A percentile compares a stretch with the other conserved stretches of the same genome.
Conservation (phyloP, 2,329 filamentous ascomycete species). For the Zopfia rhizophila region DNA sequence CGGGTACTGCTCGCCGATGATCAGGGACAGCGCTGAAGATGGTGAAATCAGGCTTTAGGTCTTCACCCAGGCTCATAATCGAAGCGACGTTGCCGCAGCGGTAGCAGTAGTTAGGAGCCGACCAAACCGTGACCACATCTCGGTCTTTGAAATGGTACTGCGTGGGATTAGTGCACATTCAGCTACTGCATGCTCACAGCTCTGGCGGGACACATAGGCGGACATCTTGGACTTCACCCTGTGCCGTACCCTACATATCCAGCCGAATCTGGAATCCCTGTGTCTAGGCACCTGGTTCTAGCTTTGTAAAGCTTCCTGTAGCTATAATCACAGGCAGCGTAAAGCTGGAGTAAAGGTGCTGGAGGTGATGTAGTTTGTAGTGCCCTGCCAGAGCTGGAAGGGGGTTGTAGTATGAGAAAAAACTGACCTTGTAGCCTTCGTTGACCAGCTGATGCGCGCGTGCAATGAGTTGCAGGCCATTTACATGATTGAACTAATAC, state of each 20-base stretch:
- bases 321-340: too few relatives aligned
- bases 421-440: constrained; percentile 74
- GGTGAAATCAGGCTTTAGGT: constrained; percentile 89
- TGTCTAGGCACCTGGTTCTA: too few relatives aligned
- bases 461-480: constrained; percentile 76
- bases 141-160: constrained; percentile 94
- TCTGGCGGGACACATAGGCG: too few relatives aligned
- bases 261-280: too few relatives aligned
- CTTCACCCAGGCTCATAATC: constrained; percentile 89
- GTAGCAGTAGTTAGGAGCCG: constrained; percentile 96
- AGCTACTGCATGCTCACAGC: too few relatives aligned
- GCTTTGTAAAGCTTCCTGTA: too few relatives aligned
- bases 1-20: constrained; percentile 81
- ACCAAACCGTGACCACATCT: constrained; percentile 89
- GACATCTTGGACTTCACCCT: too few relatives aligned
- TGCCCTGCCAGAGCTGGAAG: too few relatives aligned
- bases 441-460: constrained; percentile 80
- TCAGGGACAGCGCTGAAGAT: constrained; percentile 92
- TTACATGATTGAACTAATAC: constrained; percentile 76
- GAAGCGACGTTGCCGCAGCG: constrained; percentile 88
- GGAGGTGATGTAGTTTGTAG: too few relatives aligned
- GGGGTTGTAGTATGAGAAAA: too few relatives aligned
- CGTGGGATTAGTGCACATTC: constrained; percentile 29
- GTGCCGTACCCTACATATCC: too few relatives aligned
- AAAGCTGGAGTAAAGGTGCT: too few relatives aligned